Conservation (phyloP, 176 grass and related monocot genomes). For the Hsuehochloa calcarea region DNA sequence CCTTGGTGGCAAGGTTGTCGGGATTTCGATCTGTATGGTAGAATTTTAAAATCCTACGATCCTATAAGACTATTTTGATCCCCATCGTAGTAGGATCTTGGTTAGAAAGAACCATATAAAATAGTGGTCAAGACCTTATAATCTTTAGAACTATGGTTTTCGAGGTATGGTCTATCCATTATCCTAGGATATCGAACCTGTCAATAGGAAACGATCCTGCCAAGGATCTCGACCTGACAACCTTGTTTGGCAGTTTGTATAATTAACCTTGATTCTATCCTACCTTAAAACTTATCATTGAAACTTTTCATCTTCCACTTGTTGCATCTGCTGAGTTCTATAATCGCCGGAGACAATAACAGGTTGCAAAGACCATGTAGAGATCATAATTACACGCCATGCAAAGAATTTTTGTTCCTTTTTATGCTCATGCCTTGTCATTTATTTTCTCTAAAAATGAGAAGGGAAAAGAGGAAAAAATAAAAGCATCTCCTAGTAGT, state of each 20-base stretch:
- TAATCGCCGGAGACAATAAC: background rate
- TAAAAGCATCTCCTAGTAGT: background rate
- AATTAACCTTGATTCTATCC: background rate
- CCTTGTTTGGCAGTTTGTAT: background rate
- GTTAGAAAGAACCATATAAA: background rate
- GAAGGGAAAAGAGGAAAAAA: background rate
- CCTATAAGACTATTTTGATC: background rate
- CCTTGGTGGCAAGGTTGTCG: background rate
- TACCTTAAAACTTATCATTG: background rate
- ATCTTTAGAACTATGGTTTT: background rate
- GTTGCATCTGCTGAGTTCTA: background rate
- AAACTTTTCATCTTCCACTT: background rate
- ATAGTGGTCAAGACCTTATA: background rate
- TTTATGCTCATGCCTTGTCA: conserved; percentile 24
- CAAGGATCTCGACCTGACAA: background rate
- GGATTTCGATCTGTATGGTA: background rate
- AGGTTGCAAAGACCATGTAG: background rate
- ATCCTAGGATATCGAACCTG: background rate
- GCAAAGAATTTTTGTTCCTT: background rate
- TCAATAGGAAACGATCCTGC: background rate
- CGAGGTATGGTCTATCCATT: background rate
- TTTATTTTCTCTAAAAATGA: conserved; percentile 16
- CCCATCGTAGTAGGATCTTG: background rate
- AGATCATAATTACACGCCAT: background rate
- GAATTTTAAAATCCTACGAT: background rate